Conservation (phyloP, 768 basidiomycete genomes). For the Mycena rebaudengoi region DNA sequence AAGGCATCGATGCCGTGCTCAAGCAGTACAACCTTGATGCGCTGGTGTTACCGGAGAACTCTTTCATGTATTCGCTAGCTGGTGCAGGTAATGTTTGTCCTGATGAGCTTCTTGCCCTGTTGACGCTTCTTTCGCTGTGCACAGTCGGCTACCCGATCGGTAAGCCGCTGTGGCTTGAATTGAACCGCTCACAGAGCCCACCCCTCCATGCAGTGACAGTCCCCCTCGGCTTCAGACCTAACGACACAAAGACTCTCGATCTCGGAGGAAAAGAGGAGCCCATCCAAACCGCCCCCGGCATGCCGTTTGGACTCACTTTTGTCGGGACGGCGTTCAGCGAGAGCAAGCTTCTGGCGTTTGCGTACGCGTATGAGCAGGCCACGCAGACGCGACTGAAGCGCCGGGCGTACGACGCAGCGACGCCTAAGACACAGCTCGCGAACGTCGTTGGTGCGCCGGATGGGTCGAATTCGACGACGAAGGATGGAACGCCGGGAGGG, state of each 20-base stretch:
- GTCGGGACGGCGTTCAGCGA: slow-evolving; percentile 56
- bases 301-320: slow-evolving; percentile 53
- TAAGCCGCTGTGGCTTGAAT: slow-evolving; percentile 18
- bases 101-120: not conserved
- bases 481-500: no score
- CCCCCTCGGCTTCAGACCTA: slow-evolving; percentile 50
- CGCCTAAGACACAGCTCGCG: slow-evolving; percentile 50
- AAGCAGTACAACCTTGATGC: slow-evolving; percentile 43
- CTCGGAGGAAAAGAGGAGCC: slow-evolving; percentile 32
- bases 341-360: slow-evolving; percentile 48
- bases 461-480: not conserved
- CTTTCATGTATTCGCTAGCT: slow-evolving; percentile 19
- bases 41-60: slow-evolving; percentile 39
- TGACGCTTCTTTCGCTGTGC: not conserved
- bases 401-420: slow-evolving; percentile 45
- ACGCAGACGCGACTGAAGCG: slow-evolving; percentile 48
- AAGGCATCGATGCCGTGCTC: slow-evolving; percentile 47
- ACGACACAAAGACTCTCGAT: slow-evolving; percentile 30
- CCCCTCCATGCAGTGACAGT: slow-evolving; percentile 43
- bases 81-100: slow-evolving; percentile 23
- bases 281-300: slow-evolving; percentile 42
- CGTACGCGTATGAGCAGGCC: slow-evolving; percentile 58
- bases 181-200: slow-evolving; percentile 47
- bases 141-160: slow-evolving; percentile 12
- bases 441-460: slow-evolving; percentile 36